Evolutionary conservation across 768 basidiomycete genomes (phyloP).

Genomic region (Wakefieldia striispora): DNA sequence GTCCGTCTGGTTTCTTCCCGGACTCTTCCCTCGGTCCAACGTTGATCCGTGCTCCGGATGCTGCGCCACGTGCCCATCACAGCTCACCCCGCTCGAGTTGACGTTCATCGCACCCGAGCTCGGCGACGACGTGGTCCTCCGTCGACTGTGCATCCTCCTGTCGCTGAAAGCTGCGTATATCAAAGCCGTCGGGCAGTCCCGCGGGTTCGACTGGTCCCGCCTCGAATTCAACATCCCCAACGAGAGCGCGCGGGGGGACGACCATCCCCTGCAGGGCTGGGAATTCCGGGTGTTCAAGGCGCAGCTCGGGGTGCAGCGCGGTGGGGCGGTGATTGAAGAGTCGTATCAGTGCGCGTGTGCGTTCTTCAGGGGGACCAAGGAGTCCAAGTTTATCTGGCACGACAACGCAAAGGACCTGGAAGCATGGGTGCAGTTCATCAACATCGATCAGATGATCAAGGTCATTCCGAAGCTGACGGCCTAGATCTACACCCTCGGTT

Average conservation of each 20-base stretch:
- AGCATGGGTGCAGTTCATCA: conserved; percentile 82
- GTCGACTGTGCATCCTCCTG: conserved; percentile 74
- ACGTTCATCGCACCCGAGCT: conserved; percentile 49
- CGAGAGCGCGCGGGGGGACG: conserved; percentile 62
- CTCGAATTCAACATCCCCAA: conserved; percentile 78
- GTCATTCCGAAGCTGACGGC: conserved; percentile 74
- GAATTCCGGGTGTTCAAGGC: conserved; percentile 82
- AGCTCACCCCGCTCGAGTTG: conserved; percentile 53
- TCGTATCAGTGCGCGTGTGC: conserved; percentile 75
- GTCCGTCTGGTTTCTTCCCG: conserved; percentile 36
- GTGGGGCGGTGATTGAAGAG: conserved; percentile 54
- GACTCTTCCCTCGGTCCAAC: background rate
- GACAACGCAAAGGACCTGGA: conserved; percentile 64
- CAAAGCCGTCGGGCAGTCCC: conserved; percentile 77
- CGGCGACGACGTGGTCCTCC: conserved; percentile 63
- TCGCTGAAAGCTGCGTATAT: conserved; percentile 81
- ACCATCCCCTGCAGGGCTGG: conserved; percentile 72
- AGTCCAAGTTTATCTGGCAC: conserved; percentile 72
- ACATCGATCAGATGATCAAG: conserved; percentile 77
- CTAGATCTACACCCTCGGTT: conserved; percentile 20
- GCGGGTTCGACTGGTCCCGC: conserved; percentile 78
- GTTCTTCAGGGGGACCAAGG: conserved; percentile 66
- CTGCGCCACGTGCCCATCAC: background rate
- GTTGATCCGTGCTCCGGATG: background rate
- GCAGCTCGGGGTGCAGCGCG: conserved; percentile 64